Evolutionary conservation across 2,329 filamentous ascomycete genomes (phyloP).

Genomic region (Pseudopyricularia javanii): DNA sequence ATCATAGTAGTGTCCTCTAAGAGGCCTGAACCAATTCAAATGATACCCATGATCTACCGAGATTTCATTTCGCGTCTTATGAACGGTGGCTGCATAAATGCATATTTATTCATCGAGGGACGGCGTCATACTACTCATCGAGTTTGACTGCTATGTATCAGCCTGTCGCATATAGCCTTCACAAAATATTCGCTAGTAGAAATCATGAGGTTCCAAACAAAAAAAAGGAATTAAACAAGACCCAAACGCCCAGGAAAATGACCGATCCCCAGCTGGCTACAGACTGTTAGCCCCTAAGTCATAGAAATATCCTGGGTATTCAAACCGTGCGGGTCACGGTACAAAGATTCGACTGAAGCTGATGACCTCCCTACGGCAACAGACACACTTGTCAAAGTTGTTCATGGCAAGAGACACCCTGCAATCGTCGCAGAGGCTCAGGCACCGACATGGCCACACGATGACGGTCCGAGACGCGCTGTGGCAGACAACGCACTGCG

Average conservation of each 20-base stretch:
- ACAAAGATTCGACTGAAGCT: slow-evolving; percentile 90
- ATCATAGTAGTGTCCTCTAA: background rate
- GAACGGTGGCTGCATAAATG: no score
- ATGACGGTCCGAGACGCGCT: slow-evolving; percentile 75
- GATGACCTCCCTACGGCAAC: slow-evolving; percentile 75
- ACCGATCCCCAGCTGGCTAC: background rate
- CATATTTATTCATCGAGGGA: no score
- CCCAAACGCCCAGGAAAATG: no score
- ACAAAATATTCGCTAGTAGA: no score
- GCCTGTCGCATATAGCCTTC: no score
- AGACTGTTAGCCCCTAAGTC: no score
- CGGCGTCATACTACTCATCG: no score
- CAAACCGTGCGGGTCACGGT: slow-evolving; percentile 35
- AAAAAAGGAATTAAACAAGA: no score
- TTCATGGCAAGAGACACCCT: slow-evolving; percentile 89
- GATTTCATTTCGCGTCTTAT: no score
- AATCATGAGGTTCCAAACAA: no score
- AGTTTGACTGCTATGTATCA: no score
- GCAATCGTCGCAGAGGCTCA: slow-evolving; percentile 92
- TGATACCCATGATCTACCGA: background rate
- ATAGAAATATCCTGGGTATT: no score
- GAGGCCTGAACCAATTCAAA: background rate
- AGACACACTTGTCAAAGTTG: slow-evolving; percentile 94
- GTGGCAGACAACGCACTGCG: slow-evolving; percentile 90
- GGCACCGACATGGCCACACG: slow-evolving; percentile 90